Base-by-base conservation (phyloP, 805 yeast genomes). In the Lipomyces chichibuensis region DNA sequence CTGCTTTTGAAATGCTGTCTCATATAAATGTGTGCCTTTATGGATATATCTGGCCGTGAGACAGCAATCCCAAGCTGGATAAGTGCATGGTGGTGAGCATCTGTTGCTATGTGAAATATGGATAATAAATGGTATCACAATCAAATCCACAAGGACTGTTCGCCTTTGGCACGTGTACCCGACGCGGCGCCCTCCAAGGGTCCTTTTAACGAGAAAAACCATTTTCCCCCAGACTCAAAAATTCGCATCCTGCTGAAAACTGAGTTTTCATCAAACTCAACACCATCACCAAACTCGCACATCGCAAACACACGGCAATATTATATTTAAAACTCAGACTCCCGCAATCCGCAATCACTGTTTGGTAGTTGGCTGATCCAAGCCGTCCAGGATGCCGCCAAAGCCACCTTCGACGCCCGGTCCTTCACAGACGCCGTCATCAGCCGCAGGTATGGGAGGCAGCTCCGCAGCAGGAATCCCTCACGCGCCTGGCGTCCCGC, bases 361-460 rank as follows among this genome's bases (percentile, higher is more conserved):
- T 43, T 43, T 23, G 23, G 9, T 43, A 43, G 49, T n/a, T 13
- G 49, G 49, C 49, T 29, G 32, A 17, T 23, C 56, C 7, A 25
- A 27, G 29, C 56, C 17, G 29, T 43, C 49, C 49, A 43, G 25
- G 59, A 65, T 65, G 67, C 67, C 67, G 9, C 67, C 64, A 27
- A 65, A 65, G 62, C 67, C 62, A 61, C 65, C 67, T 51, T 61
- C 59, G 54, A 60, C 65, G 23, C 57, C 67, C 51, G 59, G 43
- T 7, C 57, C 62, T 57, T 61, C 62, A 52, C 60, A 60, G 37
- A 39, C 59, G 57, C 29, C 33, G 55, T 29, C 55, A 52, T 25
- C 35, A 29, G n/a, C 55, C 11, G 32, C 55, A 17, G 55, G 20
- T 29, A 17, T 20, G 17, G 59, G 20, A 25, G 60, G 25, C 32